A percentile compares a stretch with the other conserved stretches of the same genome.
Conservation (phyloP, 352 stramenopile genomes). For the Globisporangium echinulatum region DNA sequence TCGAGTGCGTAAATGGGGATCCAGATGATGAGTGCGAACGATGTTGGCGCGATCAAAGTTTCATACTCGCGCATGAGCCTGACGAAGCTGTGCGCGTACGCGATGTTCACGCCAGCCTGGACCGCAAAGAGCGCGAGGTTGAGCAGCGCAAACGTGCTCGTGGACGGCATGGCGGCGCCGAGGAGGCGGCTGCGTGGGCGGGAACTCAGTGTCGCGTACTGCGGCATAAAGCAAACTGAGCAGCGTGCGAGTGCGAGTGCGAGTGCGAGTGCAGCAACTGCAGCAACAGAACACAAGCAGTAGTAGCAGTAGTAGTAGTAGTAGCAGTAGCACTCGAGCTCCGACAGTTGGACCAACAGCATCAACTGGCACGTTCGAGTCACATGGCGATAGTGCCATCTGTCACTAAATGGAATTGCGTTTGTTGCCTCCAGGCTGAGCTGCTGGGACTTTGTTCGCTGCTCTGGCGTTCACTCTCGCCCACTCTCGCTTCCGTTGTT, state of each 20-base stretch:
- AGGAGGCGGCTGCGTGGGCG: not conserved
- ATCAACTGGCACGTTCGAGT: not conserved
- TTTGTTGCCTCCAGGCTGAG: not conserved
- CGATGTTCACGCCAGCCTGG: slow-evolving; percentile 60
- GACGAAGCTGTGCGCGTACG: slow-evolving; percentile 54
- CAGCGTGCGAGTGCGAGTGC: slow-evolving; percentile 5
- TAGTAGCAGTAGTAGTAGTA: not conserved
- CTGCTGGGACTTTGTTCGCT: no score
- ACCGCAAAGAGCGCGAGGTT: slow-evolving; percentile 56
- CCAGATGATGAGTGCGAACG: slow-evolving; percentile 60
- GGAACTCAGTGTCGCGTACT: slow-evolving; percentile 1
- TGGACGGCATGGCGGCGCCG: slow-evolving; percentile 2
- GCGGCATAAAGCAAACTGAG: slow-evolving; percentile 12
- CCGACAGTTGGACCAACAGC: not conserved
- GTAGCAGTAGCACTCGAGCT: not conserved
- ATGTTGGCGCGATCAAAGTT: slow-evolving; percentile 63
- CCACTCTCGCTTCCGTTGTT: no score
- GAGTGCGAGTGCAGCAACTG: not conserved
- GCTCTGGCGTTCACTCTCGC: not conserved
- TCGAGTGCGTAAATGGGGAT: slow-evolving; percentile 63
- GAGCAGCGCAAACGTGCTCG: slow-evolving; percentile 40
- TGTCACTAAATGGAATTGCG: not conserved
- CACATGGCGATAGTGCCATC: not conserved
- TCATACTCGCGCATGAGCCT: slow-evolving; percentile 47
- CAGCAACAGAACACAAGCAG: not conserved